Conservation (phyloP, 1,139 yeast species). For the Suhomyces kunorum region DNA sequence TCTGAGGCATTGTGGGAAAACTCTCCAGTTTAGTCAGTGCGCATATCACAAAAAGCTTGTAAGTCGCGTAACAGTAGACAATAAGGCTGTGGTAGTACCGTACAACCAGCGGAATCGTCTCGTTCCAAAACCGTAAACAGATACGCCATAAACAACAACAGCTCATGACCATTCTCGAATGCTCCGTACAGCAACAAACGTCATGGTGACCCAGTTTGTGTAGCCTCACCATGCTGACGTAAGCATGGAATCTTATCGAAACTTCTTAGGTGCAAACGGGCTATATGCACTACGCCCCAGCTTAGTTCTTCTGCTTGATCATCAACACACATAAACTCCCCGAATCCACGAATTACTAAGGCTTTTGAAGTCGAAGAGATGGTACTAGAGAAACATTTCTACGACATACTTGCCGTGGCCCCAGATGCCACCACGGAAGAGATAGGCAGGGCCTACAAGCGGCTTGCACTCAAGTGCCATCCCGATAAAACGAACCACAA, state of each 20-base stretch:
- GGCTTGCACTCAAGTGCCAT: constrained; percentile 45
- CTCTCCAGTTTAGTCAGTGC: no score
- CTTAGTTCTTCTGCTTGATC: neutral
- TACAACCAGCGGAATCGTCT: no score
- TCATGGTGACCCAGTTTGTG: no score
- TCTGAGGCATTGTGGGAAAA: no score
- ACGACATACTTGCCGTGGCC: constrained; percentile 41
- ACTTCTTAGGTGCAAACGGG: constrained; percentile 3
- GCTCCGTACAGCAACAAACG: neutral
- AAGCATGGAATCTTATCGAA: constrained; percentile 16
- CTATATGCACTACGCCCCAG: constrained; percentile 2
- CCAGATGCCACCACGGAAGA: constrained; percentile 41
- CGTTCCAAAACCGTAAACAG: no score
- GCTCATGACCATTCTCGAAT: no score
- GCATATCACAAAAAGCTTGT: no score
- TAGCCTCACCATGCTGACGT: no score
- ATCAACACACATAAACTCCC: neutral
- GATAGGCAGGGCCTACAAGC: constrained; percentile 42
- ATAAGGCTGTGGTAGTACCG: no score
- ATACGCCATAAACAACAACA: no score
- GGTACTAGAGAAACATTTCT: constrained; percentile 37
- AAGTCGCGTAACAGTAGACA: no score
- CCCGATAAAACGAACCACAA: constrained; percentile 52
- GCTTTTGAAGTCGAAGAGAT: constrained; percentile 15
- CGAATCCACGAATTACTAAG: neutral